Evolutionary conservation across 768 basidiomycete genomes (phyloP), one percentile per base, ranked within the genome.

Genomic region (Russula lepida): DNA sequence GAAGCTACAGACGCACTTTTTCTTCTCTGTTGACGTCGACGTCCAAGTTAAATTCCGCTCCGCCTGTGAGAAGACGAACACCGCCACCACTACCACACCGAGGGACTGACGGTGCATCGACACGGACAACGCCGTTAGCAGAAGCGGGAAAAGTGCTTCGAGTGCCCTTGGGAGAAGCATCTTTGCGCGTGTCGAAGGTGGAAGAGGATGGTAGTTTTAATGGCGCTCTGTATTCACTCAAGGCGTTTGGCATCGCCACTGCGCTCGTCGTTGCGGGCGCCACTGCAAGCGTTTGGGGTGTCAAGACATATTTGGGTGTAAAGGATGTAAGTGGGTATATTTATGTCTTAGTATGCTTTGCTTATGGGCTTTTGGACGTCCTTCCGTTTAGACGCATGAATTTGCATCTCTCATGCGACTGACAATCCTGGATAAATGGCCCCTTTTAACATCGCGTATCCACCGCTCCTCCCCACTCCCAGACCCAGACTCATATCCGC

Each of bases 181-280:
- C 55, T 44, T 1, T 19, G 2, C 15, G 52, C 44, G 33, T 3
- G 28, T 50, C 62, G 6, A 46, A 23, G 32, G 68, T 66, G 6
- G 76, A 77, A 44, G 11, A 44, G 21, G 43, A 21, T 11, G 9
- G n/a, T 59, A 70, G 73, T 39, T 78, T 79, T 66, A 81, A 81
- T 48, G 80, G 77, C 0, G 79, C 79, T 0, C 58, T 86, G 2
- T 78, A 83, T 64, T 79, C 81, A 1, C 73, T 80, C 5, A 86
- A 85, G 65, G 88, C 87, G 0, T 83, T 90, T 43, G 74, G 78
- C 3, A 77, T 88, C 44, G 85, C 88, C 4, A 89, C 88, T 0
- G 67, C 79, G 11, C 67, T 86, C 35, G 86, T 88, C 27, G 66
- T 77, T 0, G 70, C 77, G 3, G 74, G 79, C 27, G 85, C 80